Evolutionary conservation across 768 basidiomycete genomes (phyloP), one percentile per base, ranked within the genome.

Genomic region (Epithele typhae): DNA sequence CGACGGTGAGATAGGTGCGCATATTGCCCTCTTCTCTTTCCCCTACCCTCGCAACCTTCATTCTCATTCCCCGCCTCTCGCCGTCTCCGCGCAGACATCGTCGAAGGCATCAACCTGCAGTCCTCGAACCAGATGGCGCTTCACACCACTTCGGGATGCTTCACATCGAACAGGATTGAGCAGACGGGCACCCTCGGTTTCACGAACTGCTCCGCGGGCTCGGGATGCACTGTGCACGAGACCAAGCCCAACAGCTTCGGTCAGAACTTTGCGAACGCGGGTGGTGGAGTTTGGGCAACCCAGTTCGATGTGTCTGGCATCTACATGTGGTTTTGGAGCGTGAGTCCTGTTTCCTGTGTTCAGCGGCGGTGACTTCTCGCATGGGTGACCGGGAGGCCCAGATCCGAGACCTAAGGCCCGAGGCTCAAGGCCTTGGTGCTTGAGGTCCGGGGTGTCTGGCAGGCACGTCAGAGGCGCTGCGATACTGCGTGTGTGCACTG

Each of bases 221-320:
- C 65, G 1, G 77, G 77, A 8, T 68, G 67, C 37, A 53, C 59
- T 3, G 67, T 68, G 33, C 48, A 49, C 21, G 64, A 68, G 47
- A 65, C 56, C n/a, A 60, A 64, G 43, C 56, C 64, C 18, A 68
- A 68, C 45, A 71, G 69, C 42, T 77, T 65, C 46, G 69, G 68
- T 4, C 55, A 53, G n/a, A 66, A 61, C 5, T 78, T 78, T 50
- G 70, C 69, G 6, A 44, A 60, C 3, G 71, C 67, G 2, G 78
- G 80, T n/a, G 81, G 81, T 5, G 81, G 81, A 4, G 78, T 82
- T 1, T 91, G 71, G 63, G 84, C 84, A 2, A 73, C 82, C 3
- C 84, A 86, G 55, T 81, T 86, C 51, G 85, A 85, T 40, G 67
- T 71, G 5, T 60, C 72, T 1, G 83, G 77, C 17, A 68, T 78